Base-by-base conservation (phyloP, 148 eudicot genomes). In the Amaranthus cruentus region DNA sequence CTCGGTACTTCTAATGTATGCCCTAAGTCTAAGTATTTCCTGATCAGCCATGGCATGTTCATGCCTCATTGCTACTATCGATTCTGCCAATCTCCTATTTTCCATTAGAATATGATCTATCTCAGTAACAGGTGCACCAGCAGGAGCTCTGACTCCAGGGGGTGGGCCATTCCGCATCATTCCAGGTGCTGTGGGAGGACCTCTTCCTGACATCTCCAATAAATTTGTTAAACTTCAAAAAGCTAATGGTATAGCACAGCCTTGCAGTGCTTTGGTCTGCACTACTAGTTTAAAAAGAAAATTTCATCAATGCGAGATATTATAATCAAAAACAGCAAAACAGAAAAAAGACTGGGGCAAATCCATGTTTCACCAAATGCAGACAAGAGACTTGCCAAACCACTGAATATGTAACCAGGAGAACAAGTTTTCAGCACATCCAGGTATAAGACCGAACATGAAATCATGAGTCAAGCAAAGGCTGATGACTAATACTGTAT, bases 1-100 rank as follows among this genome's bases (percentile, higher is more conserved):
- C 73, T 89, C 87, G 55, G 80, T 85, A 77, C 92, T 96, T 81
- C 87, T 84, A 46, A 92, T 89, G 62, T 90, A 89, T 62, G 87
- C 90, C 82, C 77, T 83, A 66, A 86, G 68, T 77, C 81, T 85
- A 56, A 87, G 86, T 74, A 81, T 80, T 77, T 96, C 96, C 55
- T 77, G 81, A 71, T 89, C 84, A 69, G 88, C 78, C 62, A 83
- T 85, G 51, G 69, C 81, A 71, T 90, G 88, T 52, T 90, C 94
- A 76, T 84, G 85, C 72, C 89, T 86, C 84, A 92, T 75, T 66
- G 87, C 85, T 73, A 83, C 76, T 76, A 88, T 87, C 47, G 87
- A 66, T 61, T 91, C 73, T 5, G 96, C 89, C 61, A 92, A 75
- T 84, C 75, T 86, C 74, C 76, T 83, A 78, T 92, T 92, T 76